These are phyloP conservation scores for Truncatella angustata DNA, from an alignment of 2,329 filamentous ascomycete genomes.

Conservation along the genomic window DNA sequence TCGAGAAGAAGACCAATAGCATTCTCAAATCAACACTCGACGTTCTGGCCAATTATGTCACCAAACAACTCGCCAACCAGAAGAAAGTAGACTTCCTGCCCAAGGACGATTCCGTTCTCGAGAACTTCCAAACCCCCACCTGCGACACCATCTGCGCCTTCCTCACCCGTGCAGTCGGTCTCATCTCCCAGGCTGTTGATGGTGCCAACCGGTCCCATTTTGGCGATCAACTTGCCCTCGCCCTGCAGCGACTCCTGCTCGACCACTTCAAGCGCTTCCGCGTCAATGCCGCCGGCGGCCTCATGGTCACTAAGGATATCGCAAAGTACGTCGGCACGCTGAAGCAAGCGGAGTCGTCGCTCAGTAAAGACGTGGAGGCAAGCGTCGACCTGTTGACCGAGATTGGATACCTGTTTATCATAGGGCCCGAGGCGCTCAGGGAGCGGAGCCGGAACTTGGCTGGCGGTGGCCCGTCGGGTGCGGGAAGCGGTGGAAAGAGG, in stretches of 20 bases:
- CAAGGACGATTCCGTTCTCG: slow-evolving; percentile 68
- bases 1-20: slow-evolving; percentile 78
- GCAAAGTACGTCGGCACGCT: slow-evolving; percentile 88
- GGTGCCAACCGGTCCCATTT: slow-evolving; percentile 82
- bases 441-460: slow-evolving; percentile 65
- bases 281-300: slow-evolving; percentile 86
- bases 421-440: slow-evolving; percentile 74
- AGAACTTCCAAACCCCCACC: slow-evolving; percentile 81
- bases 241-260: slow-evolving; percentile 74
- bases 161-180: slow-evolving; percentile 63
- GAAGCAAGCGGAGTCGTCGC: slow-evolving; percentile 67
- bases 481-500: slow-evolving; percentile 43
- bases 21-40: slow-evolving; percentile 58
- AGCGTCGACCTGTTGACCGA: slow-evolving; percentile 85
- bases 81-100: slow-evolving; percentile 89
- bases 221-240: slow-evolving; percentile 78
- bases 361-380: slow-evolving; percentile 64
- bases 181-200: slow-evolving; percentile 69
- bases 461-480: slow-evolving; percentile 25
- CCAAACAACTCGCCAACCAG: slow-evolving; percentile 70
- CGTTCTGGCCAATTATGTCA: slow-evolving; percentile 73
- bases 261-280: slow-evolving; percentile 94
- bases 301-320: slow-evolving; percentile 96
- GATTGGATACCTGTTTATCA: slow-evolving; percentile 93
- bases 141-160: slow-evolving; percentile 82